Evolutionary conservation across 257 asterid species (phyloP).

Genomic region (Scutellaria minor): DNA sequence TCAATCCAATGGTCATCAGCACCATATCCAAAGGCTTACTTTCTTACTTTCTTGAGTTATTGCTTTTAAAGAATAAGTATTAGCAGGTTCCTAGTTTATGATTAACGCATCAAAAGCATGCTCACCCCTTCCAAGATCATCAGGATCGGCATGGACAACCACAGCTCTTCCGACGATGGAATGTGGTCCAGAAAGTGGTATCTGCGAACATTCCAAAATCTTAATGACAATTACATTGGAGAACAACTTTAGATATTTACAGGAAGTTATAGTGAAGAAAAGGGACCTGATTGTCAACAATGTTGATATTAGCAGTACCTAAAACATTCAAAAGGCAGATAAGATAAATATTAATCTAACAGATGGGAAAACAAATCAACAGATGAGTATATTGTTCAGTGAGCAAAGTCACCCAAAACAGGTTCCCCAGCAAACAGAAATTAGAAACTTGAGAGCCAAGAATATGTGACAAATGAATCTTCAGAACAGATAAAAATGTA

Average conservation of each 20-base stretch:
- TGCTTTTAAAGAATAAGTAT: not conserved
- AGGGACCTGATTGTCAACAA: slow-evolving; percentile 74
- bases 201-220: slow-evolving; percentile 42
- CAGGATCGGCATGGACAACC: slow-evolving; percentile 96
- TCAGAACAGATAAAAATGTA: too few species aligned
- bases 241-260: not conserved
- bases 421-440: not conserved
- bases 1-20: too few species aligned
- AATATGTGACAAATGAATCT: too few species aligned
- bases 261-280: slow-evolving; percentile 7
- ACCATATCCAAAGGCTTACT: too few species aligned
- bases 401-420: not conserved
- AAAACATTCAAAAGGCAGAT: slow-evolving; percentile 30
- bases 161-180: slow-evolving; percentile 97
- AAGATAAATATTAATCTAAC: not conserved
- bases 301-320: slow-evolving; percentile 72
- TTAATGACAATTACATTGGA: slow-evolving; percentile 6
- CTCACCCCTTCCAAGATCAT: slow-evolving; percentile 94
- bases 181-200: slow-evolving; percentile 81
- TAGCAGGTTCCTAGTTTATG: too few species aligned
- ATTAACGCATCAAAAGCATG: too few species aligned
- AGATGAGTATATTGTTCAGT: not conserved
- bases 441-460: not conserved
- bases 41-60: not conserved
- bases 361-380: not conserved